A percentile compares a stretch with the other conserved stretches of the same genome.
phyloP scores from a whole-genome alignment of 192 early-diverging fungal genomes.

The Polychytrium aggregatum region DNA sequence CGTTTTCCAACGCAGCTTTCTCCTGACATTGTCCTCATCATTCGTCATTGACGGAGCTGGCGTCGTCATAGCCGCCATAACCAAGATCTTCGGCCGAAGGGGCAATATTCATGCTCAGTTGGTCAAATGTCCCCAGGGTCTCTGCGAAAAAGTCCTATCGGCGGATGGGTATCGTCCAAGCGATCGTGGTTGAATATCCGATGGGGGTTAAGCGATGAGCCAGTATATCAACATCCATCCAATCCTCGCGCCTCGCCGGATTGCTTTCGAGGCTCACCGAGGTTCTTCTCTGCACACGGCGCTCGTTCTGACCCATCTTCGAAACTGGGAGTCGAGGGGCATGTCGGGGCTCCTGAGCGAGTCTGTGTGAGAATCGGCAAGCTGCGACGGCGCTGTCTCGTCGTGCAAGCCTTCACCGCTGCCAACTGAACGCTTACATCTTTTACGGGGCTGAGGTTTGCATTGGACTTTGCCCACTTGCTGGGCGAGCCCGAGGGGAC shows the following conservation, averaged over 20 bases:
- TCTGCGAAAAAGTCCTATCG: conserved; percentile 32
- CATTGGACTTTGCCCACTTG: background rate
- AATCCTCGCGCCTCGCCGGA: background rate
- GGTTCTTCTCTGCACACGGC: conserved; percentile 14
- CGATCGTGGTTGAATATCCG: background rate
- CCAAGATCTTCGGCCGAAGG: too few species aligned
- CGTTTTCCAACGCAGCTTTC: too few species aligned
- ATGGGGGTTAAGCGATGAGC: too few species aligned
- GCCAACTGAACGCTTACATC: background rate
- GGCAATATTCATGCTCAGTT: background rate
- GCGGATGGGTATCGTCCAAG: background rate
- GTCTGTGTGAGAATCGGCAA: conserved; percentile 18
- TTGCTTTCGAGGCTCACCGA: conserved; percentile 11
- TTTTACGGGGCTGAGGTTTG: too few species aligned
- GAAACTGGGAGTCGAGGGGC: too few species aligned
- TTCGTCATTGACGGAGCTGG: conserved; percentile 59
- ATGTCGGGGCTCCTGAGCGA: too few species aligned
- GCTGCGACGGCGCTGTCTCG: conserved; percentile 5
- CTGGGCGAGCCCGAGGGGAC: background rate
- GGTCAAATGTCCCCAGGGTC: conserved; percentile 16
- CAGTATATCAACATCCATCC: background rate
- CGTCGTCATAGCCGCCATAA: conserved; percentile 55
- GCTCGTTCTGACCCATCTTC: conserved; percentile 4
- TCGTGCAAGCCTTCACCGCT: background rate
- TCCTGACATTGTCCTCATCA: too few species aligned